Conservation (phyloP, 805 yeast species). For the Lipomyces mesembrius region DNA sequence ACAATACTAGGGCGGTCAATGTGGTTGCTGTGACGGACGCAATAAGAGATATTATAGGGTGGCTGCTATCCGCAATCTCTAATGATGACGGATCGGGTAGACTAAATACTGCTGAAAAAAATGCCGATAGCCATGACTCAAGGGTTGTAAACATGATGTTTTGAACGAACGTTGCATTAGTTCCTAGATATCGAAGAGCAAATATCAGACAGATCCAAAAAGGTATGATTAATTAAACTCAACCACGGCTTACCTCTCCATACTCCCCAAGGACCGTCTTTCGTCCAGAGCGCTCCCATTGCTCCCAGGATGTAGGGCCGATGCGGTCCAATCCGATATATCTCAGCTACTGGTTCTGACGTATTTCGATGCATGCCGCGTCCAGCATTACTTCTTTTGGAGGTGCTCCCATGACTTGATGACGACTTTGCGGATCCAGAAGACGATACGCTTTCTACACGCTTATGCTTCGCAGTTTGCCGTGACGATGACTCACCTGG, state of each 20-base stretch:
- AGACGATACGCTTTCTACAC: slow-evolving; percentile 16
- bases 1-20: slow-evolving; percentile 68
- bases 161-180: slow-evolving; percentile 74
- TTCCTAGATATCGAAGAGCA: slow-evolving; percentile 67
- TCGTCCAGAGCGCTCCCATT: slow-evolving; percentile 58
- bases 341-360: slow-evolving; percentile 23
- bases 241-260: slow-evolving; percentile 55
- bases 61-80: slow-evolving; percentile 79
- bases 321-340: slow-evolving; percentile 33
- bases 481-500: slow-evolving; percentile 21
- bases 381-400: neutral
- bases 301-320: slow-evolving; percentile 45
- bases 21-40: slow-evolving; percentile 74
- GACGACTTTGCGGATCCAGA: slow-evolving; percentile 11
- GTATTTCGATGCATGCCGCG: slow-evolving; percentile 8
- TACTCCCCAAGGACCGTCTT: slow-evolving; percentile 67
- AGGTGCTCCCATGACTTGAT: neutral
- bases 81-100: slow-evolving; percentile 89
- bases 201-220: slow-evolving; percentile 53
- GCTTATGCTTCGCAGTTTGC: slow-evolving; percentile 14
- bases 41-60: slow-evolving; percentile 68
- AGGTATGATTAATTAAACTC: slow-evolving; percentile 40
- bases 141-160: slow-evolving; percentile 74
- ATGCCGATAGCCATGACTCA: slow-evolving; percentile 91
- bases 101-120: slow-evolving; percentile 76